A percentile compares a stretch with the other conserved stretches of the same genome.
phyloP scores from a whole-genome alignment of 2,329 filamentous ascomycete species.

The Fusarium ambrosium region DNA sequence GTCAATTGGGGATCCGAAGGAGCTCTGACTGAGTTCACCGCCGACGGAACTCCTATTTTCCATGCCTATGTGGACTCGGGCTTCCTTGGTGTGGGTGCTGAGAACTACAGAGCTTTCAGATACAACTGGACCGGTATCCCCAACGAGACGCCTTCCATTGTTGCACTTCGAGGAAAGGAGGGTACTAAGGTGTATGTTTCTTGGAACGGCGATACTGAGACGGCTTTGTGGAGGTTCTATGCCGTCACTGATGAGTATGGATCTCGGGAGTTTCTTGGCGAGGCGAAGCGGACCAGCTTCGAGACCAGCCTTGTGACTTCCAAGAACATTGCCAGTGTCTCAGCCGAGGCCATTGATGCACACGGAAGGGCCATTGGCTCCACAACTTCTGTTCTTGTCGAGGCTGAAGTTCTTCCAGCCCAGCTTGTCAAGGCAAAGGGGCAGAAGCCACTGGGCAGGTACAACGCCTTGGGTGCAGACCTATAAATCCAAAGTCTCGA shows the following conservation, averaged over 20 bases:
- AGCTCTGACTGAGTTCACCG: conserved; percentile 61
- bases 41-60: conserved; percentile 64
- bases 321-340: conserved; percentile 27
- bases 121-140: conserved; percentile 66
- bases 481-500: not conserved
- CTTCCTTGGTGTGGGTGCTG: conserved; percentile 53
- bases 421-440: conserved; percentile 1
- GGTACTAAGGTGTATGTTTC: conserved; percentile 60
- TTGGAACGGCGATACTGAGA: conserved; percentile 67
- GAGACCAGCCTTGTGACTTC: conserved; percentile 54
- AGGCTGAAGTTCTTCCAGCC: conserved; percentile 38
- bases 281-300: conserved; percentile 57
- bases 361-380: conserved; percentile 38
- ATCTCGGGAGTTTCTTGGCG: conserved; percentile 54
- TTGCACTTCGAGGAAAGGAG: conserved; percentile 33
- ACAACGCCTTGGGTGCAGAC: conserved; percentile 7
- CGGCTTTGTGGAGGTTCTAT: conserved; percentile 64
- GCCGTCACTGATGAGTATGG: conserved; percentile 52
- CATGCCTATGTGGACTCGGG: conserved; percentile 62
- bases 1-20: conserved; percentile 70
- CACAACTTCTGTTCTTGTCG: conserved; percentile 38
- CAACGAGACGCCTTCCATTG: conserved; percentile 42
- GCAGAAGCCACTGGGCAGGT: conserved; percentile 10
- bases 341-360: conserved; percentile 45
- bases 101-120: conserved; percentile 68